Conservation (phyloP, 2,329 filamentous ascomycete species). For the Dothideomycetes sp. region DNA sequence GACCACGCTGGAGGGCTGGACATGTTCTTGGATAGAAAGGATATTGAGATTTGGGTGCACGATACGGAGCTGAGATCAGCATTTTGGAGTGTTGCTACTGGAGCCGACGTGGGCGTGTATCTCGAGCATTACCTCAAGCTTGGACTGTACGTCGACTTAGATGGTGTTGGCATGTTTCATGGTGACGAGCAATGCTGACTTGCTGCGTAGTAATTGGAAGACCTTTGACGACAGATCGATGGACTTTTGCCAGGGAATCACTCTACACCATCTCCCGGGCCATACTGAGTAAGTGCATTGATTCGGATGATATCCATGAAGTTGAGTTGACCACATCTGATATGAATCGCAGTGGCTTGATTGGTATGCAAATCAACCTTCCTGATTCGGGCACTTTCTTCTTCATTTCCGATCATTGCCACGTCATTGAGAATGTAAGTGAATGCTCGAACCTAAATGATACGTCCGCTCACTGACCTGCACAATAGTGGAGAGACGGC, state of each 20-base stretch:
- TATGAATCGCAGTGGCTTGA: constrained; percentile 15
- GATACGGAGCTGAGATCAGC: constrained; percentile 21
- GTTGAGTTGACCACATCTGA: constrained; percentile 6
- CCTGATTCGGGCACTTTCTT: constrained; percentile 21
- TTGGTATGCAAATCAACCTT: constrained; percentile 26
- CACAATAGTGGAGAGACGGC: constrained; percentile 21
- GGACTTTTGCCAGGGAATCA: constrained; percentile 25
- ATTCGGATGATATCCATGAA: too few species aligned
- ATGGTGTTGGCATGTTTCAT: too few species aligned
- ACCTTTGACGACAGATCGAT: constrained; percentile 23
- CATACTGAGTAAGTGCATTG: constrained; percentile 19
- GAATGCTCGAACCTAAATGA: background rate
- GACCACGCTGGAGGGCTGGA: constrained; percentile 25
- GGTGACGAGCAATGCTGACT: background rate
- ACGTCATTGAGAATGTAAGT: constrained; percentile 25
- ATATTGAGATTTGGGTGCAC: constrained; percentile 25
- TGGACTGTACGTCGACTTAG: constrained; percentile 17
- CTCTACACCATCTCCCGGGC: constrained; percentile 25
- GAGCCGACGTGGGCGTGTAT: constrained; percentile 23
- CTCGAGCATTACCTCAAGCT: constrained; percentile 23
- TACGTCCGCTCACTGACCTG: constrained; percentile 5
- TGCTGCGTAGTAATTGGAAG: constrained; percentile 20
- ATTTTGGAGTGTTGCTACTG: constrained; percentile 24
- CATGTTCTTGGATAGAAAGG: constrained; percentile 21
- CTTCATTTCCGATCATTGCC: constrained; percentile 24